Evolutionary conservation across 1,284 basidiomycete species (phyloP), one percentile per base, ranked within the genome.

Genomic region (Violaceomyces palustris): DNA sequence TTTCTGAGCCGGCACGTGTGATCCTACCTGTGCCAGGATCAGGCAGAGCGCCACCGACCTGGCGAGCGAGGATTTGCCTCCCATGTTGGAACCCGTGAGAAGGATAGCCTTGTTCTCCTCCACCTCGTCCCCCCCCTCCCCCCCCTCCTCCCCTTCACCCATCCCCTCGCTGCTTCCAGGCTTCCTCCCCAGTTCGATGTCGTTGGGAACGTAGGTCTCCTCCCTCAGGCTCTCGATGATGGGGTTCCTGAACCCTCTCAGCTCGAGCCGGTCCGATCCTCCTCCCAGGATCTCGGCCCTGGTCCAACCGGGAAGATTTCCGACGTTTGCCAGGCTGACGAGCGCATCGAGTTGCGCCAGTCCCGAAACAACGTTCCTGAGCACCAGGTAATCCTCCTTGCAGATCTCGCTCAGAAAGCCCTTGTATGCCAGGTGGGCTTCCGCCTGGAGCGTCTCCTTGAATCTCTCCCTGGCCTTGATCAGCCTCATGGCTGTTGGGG

Each of bases 391-490:
- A 21, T 54, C 45, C 9, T 39, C 22, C 15, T 35, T 45, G 25
- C 61, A 66, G 35, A 71, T 41, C 1, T 33, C 36, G 9, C 26
- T 5, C 1, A 66, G 32, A 36, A 69, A 71, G 11, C 41, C 39
- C 5, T 12, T 27, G 37, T 51, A 72, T 5, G 59, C 63, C 1
- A 32, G 37, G 1, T 64, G 41, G 0, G 66, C 69, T 17, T 45
- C 85, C 0, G 79, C 81, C 38, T 83, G 77, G 0, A 93, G 80
- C 3, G 78, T 81, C 73, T 97, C 93, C 55, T 81, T 80, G 49
- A 81, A 82, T 66, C 84, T 88, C 29, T 87, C 83, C 29, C 85
- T 81, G 63, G 88, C 83, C 54, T 85, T 79, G 1, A 86, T 72
- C 74, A 87, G 81, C 15, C 76, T 73, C 39, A 82, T 79, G 15